Base-by-base conservation (phyloP, 202 grass and related monocot species). In the Dendrocalamus latiflorus region DNA sequence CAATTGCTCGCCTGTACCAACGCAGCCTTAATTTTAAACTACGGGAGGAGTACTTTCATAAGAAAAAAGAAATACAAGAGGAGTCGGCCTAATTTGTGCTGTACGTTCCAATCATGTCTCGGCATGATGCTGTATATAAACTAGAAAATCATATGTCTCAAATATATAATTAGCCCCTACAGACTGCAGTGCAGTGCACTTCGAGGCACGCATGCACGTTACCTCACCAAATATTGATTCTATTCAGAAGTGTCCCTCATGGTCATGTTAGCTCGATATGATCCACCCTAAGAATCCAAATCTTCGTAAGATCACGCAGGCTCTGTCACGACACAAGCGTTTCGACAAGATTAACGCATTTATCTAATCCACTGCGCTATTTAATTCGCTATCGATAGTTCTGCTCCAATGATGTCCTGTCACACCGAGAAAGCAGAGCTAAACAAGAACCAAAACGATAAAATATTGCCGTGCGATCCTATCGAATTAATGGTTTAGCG, bases 401-500 rank as follows among this genome's bases (percentile, higher is more conserved):
- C n/a, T n/a, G n/a, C 76, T 71, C 67, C 54, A 70, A 76, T 53
- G 37, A 71, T 64, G 70, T 39, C n/a, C 30, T 39, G 56, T 51
- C 80, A 20, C 44, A 48, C 68, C 45, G 68, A 20, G 25, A 72
- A 49, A 72, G 68, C 44, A 41, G 43, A 3, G 17, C 69, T 53
- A 75, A 84, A 75, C 21, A 69, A 68, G 22, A 53, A 37, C 51
- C 4, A 7, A 63, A 64, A 44, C 17, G 28, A n/a, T 68, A 49
- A 50, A 74, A 18, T 30, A 51, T 22, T 2, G 15, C 75, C 8
- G 8, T 13, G 43, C 13, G 45, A 20, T 8, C 5, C 24, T 17
- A 85, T 68, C 77, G 77, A 72, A 71, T 8, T 82, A 86, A 1
- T 70, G 18, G 51, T 57, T 85, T 48, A 51, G 43, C 21, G 9